phyloP scores from a whole-genome alignment of 495 filamentous ascomycete species.

The Chaetomium cochliodes region DNA sequence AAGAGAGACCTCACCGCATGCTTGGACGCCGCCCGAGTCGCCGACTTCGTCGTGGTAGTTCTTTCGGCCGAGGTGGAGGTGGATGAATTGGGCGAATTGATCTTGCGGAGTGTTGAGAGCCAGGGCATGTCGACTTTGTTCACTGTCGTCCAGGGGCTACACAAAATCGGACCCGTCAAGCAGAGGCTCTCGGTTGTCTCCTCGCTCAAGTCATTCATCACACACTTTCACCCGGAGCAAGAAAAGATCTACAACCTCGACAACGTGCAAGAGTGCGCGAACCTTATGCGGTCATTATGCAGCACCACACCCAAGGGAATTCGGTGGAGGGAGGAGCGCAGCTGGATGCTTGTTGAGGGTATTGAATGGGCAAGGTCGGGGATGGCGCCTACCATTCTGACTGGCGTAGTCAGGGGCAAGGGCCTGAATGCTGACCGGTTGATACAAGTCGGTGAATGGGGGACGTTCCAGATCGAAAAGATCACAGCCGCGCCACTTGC shows the following conservation, averaged over 20 bases:
- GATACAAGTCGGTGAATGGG: constrained; percentile 90
- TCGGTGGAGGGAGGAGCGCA: constrained; percentile 87
- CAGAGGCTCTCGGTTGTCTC: constrained; percentile 68
- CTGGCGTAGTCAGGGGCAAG: constrained; percentile 82
- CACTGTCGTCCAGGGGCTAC: constrained; percentile 74
- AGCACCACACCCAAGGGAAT: constrained; percentile 88
- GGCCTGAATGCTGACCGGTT: constrained; percentile 85
- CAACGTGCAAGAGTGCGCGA: constrained; percentile 81
- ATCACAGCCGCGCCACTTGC: constrained; percentile 69
- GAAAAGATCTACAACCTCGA: constrained; percentile 86
- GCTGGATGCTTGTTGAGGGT: constrained; percentile 89
- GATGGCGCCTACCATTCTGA: constrained; percentile 63
- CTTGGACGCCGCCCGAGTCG: constrained; percentile 81
- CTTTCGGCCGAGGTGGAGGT: constrained; percentile 80
- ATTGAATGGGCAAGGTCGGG: constrained; percentile 64
- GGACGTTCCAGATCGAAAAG: constrained; percentile 89
- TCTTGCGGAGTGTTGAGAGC: constrained; percentile 81
- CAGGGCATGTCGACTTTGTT: constrained; percentile 89
- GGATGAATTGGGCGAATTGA: constrained; percentile 73
- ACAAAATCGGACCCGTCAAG: constrained; percentile 75
- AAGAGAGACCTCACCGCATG: constrained; percentile 67
- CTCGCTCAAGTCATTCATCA: constrained; percentile 85
- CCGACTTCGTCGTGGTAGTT: constrained; percentile 85
- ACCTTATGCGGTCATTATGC: constrained; percentile 85
- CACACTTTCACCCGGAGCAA: constrained; percentile 84